Evolutionary conservation across 2,329 filamentous ascomycete genomes (phyloP).

Genomic region (Fusarium nematophilum): DNA sequence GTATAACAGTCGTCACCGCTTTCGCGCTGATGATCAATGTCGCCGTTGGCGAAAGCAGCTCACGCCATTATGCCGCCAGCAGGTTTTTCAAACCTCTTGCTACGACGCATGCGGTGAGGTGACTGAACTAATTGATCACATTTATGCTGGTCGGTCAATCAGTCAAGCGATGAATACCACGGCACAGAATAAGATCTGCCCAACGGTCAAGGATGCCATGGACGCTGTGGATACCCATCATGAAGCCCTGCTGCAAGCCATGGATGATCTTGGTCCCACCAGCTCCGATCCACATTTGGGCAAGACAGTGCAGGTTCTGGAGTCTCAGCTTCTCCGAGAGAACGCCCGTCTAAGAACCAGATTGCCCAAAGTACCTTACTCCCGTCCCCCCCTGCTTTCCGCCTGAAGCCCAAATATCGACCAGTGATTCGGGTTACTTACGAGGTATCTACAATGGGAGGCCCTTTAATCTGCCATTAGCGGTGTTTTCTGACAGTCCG

Average conservation of each 20-base stretch:
- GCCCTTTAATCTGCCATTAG: no score
- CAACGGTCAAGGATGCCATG: slow-evolving; percentile 15
- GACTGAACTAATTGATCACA: neutral
- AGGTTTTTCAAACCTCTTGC: slow-evolving; percentile 1
- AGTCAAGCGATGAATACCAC: neutral
- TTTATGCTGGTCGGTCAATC: neutral
- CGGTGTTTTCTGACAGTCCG: no score
- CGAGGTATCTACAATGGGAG: no score
- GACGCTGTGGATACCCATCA: slow-evolving; percentile 14
- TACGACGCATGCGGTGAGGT: slow-evolving; percentile 4
- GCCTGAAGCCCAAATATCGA: no score
- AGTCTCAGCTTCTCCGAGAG: neutral
- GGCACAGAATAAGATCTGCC: slow-evolving; percentile 2
- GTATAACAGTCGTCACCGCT: slow-evolving; percentile 16
- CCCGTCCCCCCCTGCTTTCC: no score
- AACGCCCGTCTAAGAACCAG: no score
- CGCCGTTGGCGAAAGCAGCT: neutral
- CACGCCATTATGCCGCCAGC: slow-evolving; percentile 8
- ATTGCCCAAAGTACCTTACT: no score
- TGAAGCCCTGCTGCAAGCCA: slow-evolving; percentile 19
- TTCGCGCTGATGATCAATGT: neutral
- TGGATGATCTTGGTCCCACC: slow-evolving; percentile 21
- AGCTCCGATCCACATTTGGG: slow-evolving; percentile 19
- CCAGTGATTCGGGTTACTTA: no score
- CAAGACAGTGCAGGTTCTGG: slow-evolving; percentile 8